A percentile compares a stretch with the other conserved stretches of the same genome.
phyloP scores from a whole-genome alignment of 2,329 filamentous ascomycete genomes.

The Clarireedia monteithiana region DNA sequence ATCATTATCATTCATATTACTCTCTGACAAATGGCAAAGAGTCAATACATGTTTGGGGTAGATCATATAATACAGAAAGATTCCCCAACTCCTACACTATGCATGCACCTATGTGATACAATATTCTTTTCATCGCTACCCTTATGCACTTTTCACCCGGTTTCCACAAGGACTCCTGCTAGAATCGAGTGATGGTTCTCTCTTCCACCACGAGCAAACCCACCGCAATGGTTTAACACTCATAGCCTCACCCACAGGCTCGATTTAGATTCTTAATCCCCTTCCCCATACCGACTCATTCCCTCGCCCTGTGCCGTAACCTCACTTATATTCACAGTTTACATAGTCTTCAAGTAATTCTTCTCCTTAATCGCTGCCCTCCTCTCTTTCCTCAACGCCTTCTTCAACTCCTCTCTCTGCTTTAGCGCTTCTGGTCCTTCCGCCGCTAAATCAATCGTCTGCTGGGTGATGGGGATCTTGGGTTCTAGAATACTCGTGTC shows the following conservation, averaged over 20 bases:
- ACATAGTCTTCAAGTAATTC: constrained; percentile 79
- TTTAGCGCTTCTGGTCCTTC: constrained; percentile 37
- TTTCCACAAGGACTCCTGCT: not conserved
- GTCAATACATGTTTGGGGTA: not conserved
- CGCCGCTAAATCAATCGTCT: constrained; percentile 62
- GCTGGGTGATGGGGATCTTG: constrained; percentile 69
- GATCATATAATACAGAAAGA: constrained; percentile 4
- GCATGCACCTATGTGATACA: not conserved
- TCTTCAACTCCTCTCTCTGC: constrained; percentile 55
- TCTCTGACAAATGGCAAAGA: not conserved
- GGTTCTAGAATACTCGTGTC: constrained; percentile 57
- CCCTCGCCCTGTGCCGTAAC: not conserved
- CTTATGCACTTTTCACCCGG: not conserved
- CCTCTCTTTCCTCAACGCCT: constrained; percentile 67
- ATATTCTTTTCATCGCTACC: not conserved
- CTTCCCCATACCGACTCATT: not conserved
- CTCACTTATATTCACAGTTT: constrained; percentile 1
- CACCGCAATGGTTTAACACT: not conserved
- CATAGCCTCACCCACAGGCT: no score
- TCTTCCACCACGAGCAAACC: no score
- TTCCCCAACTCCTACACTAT: not conserved
- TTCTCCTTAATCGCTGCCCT: constrained; percentile 72
- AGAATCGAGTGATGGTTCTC: no score
- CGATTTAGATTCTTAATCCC: no score
- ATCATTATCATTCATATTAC: not conserved